Evolutionary conservation across 2,329 filamentous ascomycete species (phyloP), one percentile per base, ranked within the genome.

Genomic region (Pseudogymnoascus sp.): DNA sequence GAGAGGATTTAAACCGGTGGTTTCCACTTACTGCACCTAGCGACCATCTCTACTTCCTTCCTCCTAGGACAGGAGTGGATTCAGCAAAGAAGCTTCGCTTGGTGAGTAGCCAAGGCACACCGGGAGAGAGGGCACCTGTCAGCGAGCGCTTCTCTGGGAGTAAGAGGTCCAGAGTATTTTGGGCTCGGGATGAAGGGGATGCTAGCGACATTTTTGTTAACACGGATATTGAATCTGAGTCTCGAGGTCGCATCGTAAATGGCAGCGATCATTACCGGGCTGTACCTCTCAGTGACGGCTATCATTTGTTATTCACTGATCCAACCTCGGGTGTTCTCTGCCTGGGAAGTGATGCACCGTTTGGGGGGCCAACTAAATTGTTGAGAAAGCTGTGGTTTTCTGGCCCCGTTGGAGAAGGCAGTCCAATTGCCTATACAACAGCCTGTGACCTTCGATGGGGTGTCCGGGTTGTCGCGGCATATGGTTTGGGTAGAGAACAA

Each of bases 261-360:
- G 65, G 61, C 37, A 71, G 79, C 35, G 84, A 88, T 68, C 84
- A 88, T 67, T 87, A 85, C 68, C 81, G 80, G 52, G 85, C 85
- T 2, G 74, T 87, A 11, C 86, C 87, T 3, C 71, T 89, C 39
- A 86, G 83, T 65, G 87, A 89, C 70, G 85, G 86, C 1, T 75
- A 81, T 62, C 84, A 89, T 67, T 77, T 89, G 37, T 72, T 89
- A 4, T 89, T 87, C 70, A 83, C 83, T 6, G 85, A 89, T 68
- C 84, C 85, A 4, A 72, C 72, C 10, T 82, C 78, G 1, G 80
- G 78, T 8, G 72, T 78, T 7, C 77, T 89, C 6, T 86, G 81
- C 64, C 73, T 90, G 14, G 86, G 86, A 3, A 83, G 78, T 52
- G 83, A 88, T 74, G 80, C 82, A 0, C 83, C 84, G 1, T 74